Evolutionary conservation across 768 basidiomycete genomes (phyloP).

Genomic region (Psilocybe sp.): DNA sequence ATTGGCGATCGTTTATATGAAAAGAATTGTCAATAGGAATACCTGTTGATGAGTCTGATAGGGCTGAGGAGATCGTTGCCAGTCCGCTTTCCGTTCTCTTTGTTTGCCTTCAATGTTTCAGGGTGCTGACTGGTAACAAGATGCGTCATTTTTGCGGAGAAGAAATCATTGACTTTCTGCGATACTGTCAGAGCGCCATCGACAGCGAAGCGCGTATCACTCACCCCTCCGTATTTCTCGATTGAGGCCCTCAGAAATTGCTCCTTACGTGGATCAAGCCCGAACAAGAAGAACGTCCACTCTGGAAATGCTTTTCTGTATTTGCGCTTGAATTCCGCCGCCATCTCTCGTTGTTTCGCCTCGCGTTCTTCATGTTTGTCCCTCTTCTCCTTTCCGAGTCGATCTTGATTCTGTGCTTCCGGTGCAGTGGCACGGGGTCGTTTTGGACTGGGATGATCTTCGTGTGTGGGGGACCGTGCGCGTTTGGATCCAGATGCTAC

Average conservation of each 20-base stretch:
- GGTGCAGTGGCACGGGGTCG: slow-evolving; percentile 16
- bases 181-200: slow-evolving; percentile 3
- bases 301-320: slow-evolving; percentile 82
- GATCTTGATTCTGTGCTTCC: slow-evolving; percentile 26
- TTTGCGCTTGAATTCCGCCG: slow-evolving; percentile 77
- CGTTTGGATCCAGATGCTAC: slow-evolving; percentile 21
- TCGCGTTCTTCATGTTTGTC: slow-evolving; percentile 43
- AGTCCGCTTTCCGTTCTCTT: slow-evolving; percentile 26
- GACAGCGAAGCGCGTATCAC: slow-evolving; percentile 26
- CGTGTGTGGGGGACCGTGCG: slow-evolving; percentile 22
- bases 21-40: slow-evolving; percentile 3
- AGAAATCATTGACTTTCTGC: slow-evolving; percentile 85
- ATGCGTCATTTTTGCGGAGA: slow-evolving; percentile 84
- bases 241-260: slow-evolving; percentile 55
- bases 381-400: slow-evolving; percentile 29
- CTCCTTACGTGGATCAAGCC: slow-evolving; percentile 33
- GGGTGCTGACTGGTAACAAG: slow-evolving; percentile 69
- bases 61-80: slow-evolving; percentile 44
- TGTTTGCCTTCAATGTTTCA: slow-evolving; percentile 71
- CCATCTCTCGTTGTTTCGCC: slow-evolving; percentile 51
- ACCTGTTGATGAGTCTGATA: slow-evolving; percentile 61
- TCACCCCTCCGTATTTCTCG: slow-evolving; percentile 71
- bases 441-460: slow-evolving; percentile 26
- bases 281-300: slow-evolving; percentile 82
- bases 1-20: not conserved